A percentile compares a stretch with the other conserved stretches of the same genome.
Evolutionary conservation across 176 grass and related monocot genomes (phyloP).

Genomic region (Juncus inflexus): DNA sequence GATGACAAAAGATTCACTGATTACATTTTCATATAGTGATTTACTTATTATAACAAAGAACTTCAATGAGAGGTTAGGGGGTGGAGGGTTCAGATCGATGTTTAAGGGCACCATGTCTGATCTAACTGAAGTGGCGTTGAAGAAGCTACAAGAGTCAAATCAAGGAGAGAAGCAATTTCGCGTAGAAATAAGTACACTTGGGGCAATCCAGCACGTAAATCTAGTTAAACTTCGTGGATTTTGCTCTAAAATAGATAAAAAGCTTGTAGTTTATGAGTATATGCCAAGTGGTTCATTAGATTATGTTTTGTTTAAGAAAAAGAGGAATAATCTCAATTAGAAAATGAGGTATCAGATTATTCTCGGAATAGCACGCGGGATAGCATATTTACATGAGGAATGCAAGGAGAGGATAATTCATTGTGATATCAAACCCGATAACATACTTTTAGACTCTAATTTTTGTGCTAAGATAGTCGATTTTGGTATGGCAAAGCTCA

Average conservation of each 20-base stretch:
- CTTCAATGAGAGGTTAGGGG: slow-evolving; percentile 32
- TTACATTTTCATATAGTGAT: slow-evolving; percentile 23
- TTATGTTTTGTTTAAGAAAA: slow-evolving; percentile 20
- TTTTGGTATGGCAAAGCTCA: too few species aligned
- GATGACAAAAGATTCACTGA: neutral
- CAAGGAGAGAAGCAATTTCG: slow-evolving; percentile 40
- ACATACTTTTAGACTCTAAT: slow-evolving; percentile 29
- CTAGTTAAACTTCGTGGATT: too few species aligned
- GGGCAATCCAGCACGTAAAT: slow-evolving; percentile 31
- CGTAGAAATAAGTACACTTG: slow-evolving; percentile 33
- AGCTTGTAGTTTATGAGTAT: slow-evolving; percentile 37
- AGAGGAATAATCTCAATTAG: slow-evolving; percentile 18
- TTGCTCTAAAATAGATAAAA: slow-evolving; percentile 25
- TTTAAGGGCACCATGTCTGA: slow-evolving; percentile 30
- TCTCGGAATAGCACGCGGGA: slow-evolving; percentile 25
- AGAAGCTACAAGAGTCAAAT: slow-evolving; percentile 38
- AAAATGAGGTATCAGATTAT: slow-evolving; percentile 29
- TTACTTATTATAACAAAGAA: slow-evolving; percentile 30
- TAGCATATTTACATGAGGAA: slow-evolving; percentile 39
- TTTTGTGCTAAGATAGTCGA: slow-evolving; percentile 31
- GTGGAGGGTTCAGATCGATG: slow-evolving; percentile 35
- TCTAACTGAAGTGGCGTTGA: slow-evolving; percentile 26
- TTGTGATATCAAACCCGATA: slow-evolving; percentile 42
- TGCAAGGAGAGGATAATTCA: slow-evolving; percentile 38
- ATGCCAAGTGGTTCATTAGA: slow-evolving; percentile 34